phyloP scores from a whole-genome alignment of 148 eudicot species.

The Fagopyrum homotropicum region DNA sequence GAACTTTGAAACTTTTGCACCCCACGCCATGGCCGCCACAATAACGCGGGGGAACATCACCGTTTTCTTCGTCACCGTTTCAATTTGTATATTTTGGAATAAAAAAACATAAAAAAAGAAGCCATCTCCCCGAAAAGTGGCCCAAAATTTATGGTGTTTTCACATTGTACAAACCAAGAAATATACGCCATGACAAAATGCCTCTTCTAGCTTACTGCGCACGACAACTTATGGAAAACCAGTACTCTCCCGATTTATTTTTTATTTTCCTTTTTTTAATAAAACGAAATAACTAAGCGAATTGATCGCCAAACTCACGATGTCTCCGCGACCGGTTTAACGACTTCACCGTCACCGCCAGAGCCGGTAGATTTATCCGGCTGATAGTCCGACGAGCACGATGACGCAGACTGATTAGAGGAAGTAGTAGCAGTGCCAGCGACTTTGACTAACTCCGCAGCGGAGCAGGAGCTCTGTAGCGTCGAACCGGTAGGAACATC shows the following conservation, averaged over 20 bases:
- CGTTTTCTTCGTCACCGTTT: constrained; percentile 7
- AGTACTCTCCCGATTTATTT: background rate
- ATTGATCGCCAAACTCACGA: constrained; percentile 44
- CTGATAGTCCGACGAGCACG: constrained; percentile 69
- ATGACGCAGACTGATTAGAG: constrained; percentile 32
- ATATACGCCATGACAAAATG: background rate
- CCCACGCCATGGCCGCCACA: constrained; percentile 64
- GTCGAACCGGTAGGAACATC: background rate
- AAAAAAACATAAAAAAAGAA: background rate
- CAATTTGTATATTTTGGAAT: background rate
- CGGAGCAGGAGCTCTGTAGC: background rate
- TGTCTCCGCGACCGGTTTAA: constrained; percentile 27
- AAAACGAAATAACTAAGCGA: background rate
- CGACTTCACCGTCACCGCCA: constrained; percentile 13
- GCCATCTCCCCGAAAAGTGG: background rate
- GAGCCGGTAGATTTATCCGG: constrained; percentile 31
- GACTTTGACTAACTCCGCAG: background rate
- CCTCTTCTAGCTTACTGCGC: background rate
- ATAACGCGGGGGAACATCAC: constrained; percentile 34
- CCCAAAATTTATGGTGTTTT: constrained; percentile 25
- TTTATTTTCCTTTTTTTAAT: background rate
- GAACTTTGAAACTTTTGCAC: background rate
- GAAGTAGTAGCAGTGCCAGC: constrained; percentile 14
- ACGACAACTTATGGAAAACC: background rate
- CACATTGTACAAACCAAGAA: constrained; percentile 16